These are phyloP conservation scores for Trichoderma sp. DNA, from an alignment of 2,329 filamentous ascomycete genomes.

Conservation along the genomic window DNA sequence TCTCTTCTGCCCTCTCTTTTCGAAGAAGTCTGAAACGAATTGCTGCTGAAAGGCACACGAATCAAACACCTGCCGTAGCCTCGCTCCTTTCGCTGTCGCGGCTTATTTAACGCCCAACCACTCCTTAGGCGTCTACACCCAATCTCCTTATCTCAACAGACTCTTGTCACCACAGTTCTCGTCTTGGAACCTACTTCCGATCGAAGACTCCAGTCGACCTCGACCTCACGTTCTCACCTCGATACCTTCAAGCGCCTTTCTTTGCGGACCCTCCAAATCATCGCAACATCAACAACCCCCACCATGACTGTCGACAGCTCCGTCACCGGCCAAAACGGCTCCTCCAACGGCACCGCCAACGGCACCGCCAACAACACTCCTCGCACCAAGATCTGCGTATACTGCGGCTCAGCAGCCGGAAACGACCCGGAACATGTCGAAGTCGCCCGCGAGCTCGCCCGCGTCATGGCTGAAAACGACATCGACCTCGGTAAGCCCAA, in stretches of 20 bases:
- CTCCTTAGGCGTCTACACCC: slow-evolving; percentile 12
- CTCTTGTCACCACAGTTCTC: not conserved
- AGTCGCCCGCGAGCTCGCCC: slow-evolving; percentile 75
- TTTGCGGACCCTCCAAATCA: not conserved
- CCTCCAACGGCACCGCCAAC: slow-evolving; percentile 20
- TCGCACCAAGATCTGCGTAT: slow-evolving; percentile 80
- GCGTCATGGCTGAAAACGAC: slow-evolving; percentile 71
- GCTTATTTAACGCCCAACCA: not conserved
- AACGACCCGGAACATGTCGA: slow-evolving; percentile 73
- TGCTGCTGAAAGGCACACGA: not conserved
- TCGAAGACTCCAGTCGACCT: too few species aligned
- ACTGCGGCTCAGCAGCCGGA: slow-evolving; percentile 83
- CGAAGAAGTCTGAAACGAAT: not conserved
- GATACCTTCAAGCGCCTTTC: not conserved
- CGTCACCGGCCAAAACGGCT: slow-evolving; percentile 34
- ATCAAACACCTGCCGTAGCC: not conserved
- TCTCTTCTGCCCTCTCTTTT: not conserved
- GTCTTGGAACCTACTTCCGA: too few species aligned
- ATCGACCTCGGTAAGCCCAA: slow-evolving; percentile 67
- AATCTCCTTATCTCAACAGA: not conserved
- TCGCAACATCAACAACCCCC: not conserved
- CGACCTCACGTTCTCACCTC: not conserved
- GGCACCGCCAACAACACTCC: slow-evolving; percentile 37
- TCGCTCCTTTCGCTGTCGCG: slow-evolving; percentile 12
- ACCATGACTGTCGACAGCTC: slow-evolving; percentile 39